Evolutionary conservation across 306 rosid genomes (phyloP).

Genomic region (Trifolium subterraneum): DNA sequence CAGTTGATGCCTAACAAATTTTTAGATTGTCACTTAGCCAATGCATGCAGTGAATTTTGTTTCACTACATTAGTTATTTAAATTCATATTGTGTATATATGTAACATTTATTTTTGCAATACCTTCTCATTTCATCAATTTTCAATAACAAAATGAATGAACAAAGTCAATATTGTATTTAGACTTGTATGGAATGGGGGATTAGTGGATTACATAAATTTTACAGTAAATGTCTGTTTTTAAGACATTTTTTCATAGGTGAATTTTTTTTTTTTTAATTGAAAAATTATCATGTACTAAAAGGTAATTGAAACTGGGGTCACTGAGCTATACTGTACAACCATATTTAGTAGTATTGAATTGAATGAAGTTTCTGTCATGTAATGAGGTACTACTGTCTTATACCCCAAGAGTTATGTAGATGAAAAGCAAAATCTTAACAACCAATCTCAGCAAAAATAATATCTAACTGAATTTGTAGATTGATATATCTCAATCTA

Average conservation of each 20-base stretch:
- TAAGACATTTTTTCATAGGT: neutral
- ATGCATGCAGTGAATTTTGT: constrained; percentile 19
- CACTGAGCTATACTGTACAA: neutral
- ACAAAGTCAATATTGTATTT: neutral
- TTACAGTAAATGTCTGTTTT: neutral
- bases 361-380: constrained; percentile 6
- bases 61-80: constrained; percentile 5
- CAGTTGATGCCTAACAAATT: constrained; percentile 41
- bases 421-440: constrained; percentile 5
- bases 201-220: neutral
- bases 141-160: neutral
- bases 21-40: constrained; percentile 33
- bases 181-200: neutral
- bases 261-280: neutral
- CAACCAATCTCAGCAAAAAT: constrained; percentile 25
- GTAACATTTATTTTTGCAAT: neutral
- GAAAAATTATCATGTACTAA: neutral
- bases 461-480: constrained; percentile 13
- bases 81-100: constrained; percentile 39
- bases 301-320: neutral
- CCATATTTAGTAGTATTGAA: neutral
- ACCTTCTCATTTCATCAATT: neutral
- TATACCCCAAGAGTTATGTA: constrained; percentile 7
- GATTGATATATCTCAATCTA: constrained; percentile 20
- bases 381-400: neutral